Percentiles rank a stretch among this genome's conserved stretches.
Conservation (phyloP, 495 filamentous ascomycete species). For the Penicillium parvum region DNA sequence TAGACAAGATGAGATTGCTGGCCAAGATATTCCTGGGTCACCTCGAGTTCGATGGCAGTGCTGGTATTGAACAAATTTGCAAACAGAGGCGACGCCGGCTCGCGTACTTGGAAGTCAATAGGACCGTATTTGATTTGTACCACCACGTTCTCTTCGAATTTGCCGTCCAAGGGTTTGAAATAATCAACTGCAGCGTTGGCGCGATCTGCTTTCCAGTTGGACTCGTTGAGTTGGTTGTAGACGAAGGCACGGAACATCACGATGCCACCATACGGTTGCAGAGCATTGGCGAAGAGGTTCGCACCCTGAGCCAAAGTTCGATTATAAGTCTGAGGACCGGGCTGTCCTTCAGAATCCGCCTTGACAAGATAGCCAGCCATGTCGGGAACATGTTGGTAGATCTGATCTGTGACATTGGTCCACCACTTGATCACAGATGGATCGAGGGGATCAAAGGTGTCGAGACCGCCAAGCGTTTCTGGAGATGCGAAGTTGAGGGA, state of each 20-base stretch:
- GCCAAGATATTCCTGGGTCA: constrained; percentile 67
- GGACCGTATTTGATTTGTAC: constrained; percentile 72
- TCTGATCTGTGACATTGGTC: constrained; percentile 50
- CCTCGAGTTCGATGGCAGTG: constrained; percentile 60
- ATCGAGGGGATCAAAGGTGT: constrained; percentile 63
- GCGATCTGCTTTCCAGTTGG: constrained; percentile 60
- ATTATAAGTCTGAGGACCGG: constrained; percentile 64
- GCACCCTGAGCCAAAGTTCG: constrained; percentile 65
- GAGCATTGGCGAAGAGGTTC: constrained; percentile 61
- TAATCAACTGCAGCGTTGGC: constrained; percentile 66
- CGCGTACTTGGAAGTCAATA: constrained; percentile 73
- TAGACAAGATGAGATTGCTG: constrained; percentile 69
- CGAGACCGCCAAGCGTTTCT: constrained; percentile 49
- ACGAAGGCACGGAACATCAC: constrained; percentile 73
- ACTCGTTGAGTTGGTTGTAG: constrained; percentile 57
- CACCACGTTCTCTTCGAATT: constrained; percentile 67
- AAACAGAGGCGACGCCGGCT: constrained; percentile 65
- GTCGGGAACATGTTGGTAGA: constrained; percentile 61
- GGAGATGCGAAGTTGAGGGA: constrained; percentile 68
- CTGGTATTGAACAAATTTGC: constrained; percentile 56
- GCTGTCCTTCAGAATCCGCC: constrained; percentile 70
- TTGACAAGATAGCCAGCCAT: constrained; percentile 68
- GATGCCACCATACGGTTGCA: constrained; percentile 59
- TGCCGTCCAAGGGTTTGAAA: constrained; percentile 59
- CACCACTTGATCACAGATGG: constrained; percentile 57